Evolutionary conservation across 1,284 basidiomycete species (phyloP).

Genomic region (Ceratobasidium sp.): DNA sequence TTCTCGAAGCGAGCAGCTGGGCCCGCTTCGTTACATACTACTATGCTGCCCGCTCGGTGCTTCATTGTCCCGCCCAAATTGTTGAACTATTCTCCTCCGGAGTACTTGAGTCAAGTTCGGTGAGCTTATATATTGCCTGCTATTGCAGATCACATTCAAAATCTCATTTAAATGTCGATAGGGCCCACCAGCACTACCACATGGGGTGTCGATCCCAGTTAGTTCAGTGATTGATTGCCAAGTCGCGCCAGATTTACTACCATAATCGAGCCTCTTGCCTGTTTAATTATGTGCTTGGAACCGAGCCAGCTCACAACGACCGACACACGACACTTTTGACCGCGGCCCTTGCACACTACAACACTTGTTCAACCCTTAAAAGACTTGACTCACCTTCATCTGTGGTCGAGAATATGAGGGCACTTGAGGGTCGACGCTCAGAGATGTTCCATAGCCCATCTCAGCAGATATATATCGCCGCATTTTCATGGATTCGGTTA

Average conservation of each 20-base stretch:
- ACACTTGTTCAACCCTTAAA: conserved; percentile 33
- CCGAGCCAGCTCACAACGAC: conserved; percentile 34
- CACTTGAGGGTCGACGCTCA: conserved; percentile 18
- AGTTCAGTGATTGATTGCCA: too few relatives aligned
- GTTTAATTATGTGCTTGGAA: conserved; percentile 42
- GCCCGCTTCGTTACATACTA: conserved; percentile 51
- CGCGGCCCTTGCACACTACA: conserved; percentile 36
- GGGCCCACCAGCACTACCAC: too few relatives aligned
- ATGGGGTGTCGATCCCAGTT: too few relatives aligned
- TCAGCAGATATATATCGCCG: conserved; percentile 32
- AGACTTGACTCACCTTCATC: conserved; percentile 1
- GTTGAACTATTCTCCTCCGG: conserved; percentile 20
- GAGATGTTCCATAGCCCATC: conserved; percentile 36
- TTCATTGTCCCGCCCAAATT: conserved; percentile 12
- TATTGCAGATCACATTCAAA: not conserved
- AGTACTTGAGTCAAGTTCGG: conserved; percentile 3
- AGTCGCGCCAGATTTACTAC: too few relatives aligned
- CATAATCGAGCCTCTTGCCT: conserved; percentile 41
- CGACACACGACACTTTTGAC: conserved; percentile 41
- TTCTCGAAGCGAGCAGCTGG: conserved; percentile 50
- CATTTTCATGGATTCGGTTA: too few relatives aligned
- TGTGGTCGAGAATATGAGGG: conserved; percentile 29
- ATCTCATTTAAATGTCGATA: too few relatives aligned
- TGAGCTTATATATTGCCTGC: not conserved
- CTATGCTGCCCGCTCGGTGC: conserved; percentile 22